Percentiles rank a stretch among this genome's conserved stretches.
Evolutionary conservation across 2,329 filamentous ascomycete species (phyloP).

Genomic region (Domatiomyces catenatus): DNA sequence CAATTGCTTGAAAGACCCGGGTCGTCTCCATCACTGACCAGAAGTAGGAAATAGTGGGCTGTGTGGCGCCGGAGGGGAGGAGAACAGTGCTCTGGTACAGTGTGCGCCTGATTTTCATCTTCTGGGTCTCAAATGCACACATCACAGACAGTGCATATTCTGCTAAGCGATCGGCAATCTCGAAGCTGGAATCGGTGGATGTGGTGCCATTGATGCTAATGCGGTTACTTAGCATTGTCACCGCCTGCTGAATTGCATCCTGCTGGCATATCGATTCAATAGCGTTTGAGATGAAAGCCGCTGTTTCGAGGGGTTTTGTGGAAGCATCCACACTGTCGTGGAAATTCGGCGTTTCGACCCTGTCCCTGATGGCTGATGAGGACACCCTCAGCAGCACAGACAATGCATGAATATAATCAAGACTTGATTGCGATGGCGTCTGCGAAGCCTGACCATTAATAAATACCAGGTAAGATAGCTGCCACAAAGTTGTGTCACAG

Average conservation of each 20-base stretch:
- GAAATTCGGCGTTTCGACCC: not conserved
- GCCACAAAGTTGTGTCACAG: slow-evolving; percentile 29
- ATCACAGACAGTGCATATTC: slow-evolving; percentile 76
- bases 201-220: not conserved
- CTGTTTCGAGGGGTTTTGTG: slow-evolving; percentile 22
- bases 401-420: slow-evolving; percentile 41
- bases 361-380: slow-evolving; percentile 20
- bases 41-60: slow-evolving; percentile 67
- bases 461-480: slow-evolving; percentile 46
- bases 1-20: slow-evolving; percentile 41
- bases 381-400: slow-evolving; percentile 42
- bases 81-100: slow-evolving; percentile 57
- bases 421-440: slow-evolving; percentile 23
- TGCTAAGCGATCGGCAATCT: slow-evolving; percentile 59
- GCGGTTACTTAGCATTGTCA: not conserved
- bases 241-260: slow-evolving; percentile 7
- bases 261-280: slow-evolving; percentile 42
- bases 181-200: slow-evolving; percentile 23
- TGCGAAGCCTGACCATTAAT: slow-evolving; percentile 34
- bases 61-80: slow-evolving; percentile 17
- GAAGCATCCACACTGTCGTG: not conserved
- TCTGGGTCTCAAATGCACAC: slow-evolving; percentile 63
- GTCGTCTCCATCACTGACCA: slow-evolving; percentile 54
- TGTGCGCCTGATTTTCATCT: slow-evolving; percentile 89
- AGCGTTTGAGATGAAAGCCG: slow-evolving; percentile 47